Conservation (phyloP, 2,329 filamentous ascomycete species). For the Phaeosphaeria sp. region DNA sequence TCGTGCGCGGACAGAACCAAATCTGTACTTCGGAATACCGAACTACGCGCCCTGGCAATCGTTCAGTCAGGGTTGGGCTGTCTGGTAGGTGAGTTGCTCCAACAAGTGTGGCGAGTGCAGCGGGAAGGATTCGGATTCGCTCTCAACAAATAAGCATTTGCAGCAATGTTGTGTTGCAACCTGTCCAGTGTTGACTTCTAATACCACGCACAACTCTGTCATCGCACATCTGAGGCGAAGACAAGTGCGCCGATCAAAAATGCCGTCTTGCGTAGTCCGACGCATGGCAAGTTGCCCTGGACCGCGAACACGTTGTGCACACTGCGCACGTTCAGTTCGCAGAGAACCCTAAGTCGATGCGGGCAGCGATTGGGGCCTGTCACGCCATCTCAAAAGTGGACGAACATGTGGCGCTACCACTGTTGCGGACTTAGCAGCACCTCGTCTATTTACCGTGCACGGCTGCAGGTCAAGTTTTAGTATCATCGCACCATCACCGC, state of each 20-base stretch:
- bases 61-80: constrained; percentile 1
- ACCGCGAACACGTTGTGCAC: background rate
- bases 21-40: background rate
- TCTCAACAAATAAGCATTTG: constrained; percentile 16
- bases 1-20: background rate
- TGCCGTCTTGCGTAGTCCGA: background rate
- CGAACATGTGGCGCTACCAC: constrained; percentile 19
- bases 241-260: background rate
- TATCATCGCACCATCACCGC: constrained; percentile 6
- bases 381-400: constrained; percentile 6
- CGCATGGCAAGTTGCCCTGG: background rate
- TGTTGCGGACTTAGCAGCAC: constrained; percentile 9
- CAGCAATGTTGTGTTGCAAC: constrained; percentile 1
- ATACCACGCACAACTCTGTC: background rate
- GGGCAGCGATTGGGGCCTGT: background rate
- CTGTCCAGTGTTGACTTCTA: background rate
- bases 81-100: background rate
- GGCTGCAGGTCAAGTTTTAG: constrained; percentile 14
- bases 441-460: constrained; percentile 10
- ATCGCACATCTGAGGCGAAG: background rate
- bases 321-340: background rate
- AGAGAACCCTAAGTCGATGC: background rate
- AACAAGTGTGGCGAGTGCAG: constrained; percentile 20
- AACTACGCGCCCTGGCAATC: background rate
- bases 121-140: constrained; percentile 14